Conservation (phyloP, 495 filamentous ascomycete species). For the Neurospora intermedia region DNA sequence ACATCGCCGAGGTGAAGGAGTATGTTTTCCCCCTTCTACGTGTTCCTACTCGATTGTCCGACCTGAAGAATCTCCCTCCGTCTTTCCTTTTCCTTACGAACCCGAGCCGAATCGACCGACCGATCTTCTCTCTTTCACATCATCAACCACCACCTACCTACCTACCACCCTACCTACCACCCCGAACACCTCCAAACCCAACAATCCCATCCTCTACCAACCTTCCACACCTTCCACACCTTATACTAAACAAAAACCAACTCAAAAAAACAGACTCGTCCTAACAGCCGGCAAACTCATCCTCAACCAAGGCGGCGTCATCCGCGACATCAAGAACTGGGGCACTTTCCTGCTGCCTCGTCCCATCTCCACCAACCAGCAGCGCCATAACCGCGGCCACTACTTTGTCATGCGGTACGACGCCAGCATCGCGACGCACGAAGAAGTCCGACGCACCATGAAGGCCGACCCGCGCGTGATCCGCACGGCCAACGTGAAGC, state of each 20-base stretch:
- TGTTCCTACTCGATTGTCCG: too few relatives aligned
- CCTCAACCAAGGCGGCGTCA: conserved; percentile 75
- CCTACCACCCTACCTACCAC: too few relatives aligned
- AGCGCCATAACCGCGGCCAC: conserved; percentile 69
- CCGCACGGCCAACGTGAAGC: conserved; percentile 71
- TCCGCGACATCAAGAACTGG: conserved; percentile 92
- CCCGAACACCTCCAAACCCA: too few relatives aligned
- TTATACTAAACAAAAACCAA: background rate
- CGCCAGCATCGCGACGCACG: conserved; percentile 55
- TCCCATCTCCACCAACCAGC: conserved; percentile 63
- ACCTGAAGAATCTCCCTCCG: too few relatives aligned
- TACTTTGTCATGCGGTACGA: conserved; percentile 99
- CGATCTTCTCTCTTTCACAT: too few relatives aligned
- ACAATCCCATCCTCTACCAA: too few relatives aligned
- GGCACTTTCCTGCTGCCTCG: conserved; percentile 77
- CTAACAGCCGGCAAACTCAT: conserved; percentile 73
- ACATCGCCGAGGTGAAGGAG: conserved; percentile 88
- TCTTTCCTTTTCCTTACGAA: too few relatives aligned
- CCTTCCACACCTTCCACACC: too few relatives aligned
- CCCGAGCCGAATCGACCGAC: too few relatives aligned
- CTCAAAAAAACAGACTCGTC: conserved; percentile 58
- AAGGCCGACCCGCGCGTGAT: conserved; percentile 88
- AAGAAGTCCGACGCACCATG: conserved; percentile 59
- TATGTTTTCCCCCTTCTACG: conserved; percentile 30
- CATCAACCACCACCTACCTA: too few relatives aligned